A percentile compares a stretch with the other conserved stretches of the same genome.
These are phyloP conservation scores for Epicoccum nigrum DNA, from an alignment of 2,329 filamentous ascomycete species.

Conservation along the genomic window DNA sequence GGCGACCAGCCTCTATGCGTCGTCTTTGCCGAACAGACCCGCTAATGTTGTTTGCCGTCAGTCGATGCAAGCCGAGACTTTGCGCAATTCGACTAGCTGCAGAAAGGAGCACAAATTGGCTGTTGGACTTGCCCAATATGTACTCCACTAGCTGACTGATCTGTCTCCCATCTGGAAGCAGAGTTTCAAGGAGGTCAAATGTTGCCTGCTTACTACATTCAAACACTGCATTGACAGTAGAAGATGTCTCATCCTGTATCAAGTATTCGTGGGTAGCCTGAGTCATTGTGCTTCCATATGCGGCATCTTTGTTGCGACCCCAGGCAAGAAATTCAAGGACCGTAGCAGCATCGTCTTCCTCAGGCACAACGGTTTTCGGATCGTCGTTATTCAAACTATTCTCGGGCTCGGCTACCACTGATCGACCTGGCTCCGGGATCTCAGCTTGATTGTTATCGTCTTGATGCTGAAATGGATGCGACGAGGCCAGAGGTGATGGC, in stretches of 20 bases:
- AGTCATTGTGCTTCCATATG: conserved; percentile 18
- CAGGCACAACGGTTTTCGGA: not conserved
- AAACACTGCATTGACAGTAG: not conserved
- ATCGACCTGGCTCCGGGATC: too few species aligned
- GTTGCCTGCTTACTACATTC: not conserved
- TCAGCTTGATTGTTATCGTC: too few species aligned
- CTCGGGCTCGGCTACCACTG: too few species aligned
- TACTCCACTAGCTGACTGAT: conserved; percentile 1
- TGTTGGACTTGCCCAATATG: conserved; percentile 54
- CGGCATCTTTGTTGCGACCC: conserved; percentile 53
- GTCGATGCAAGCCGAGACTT: conserved; percentile 53
- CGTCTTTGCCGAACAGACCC: conserved; percentile 16
- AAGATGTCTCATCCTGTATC: not conserved
- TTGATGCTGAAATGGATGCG: too few species aligned
- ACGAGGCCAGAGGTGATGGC: too few species aligned
- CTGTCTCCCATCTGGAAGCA: not conserved
- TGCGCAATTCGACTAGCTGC: conserved; percentile 56
- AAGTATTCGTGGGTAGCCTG: conserved; percentile 23
- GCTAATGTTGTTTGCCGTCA: conserved; percentile 28
- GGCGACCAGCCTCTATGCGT: conserved; percentile 41
- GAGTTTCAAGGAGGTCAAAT: not conserved
- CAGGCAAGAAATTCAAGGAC: conserved; percentile 57
- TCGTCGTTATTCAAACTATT: not conserved
- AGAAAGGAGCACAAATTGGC: conserved; percentile 53
- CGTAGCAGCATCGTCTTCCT: conserved; percentile 49